Evolutionary conservation across 768 basidiomycete species (phyloP), one percentile per base, ranked within the genome.

Genomic region (Termitomyces sp.): DNA sequence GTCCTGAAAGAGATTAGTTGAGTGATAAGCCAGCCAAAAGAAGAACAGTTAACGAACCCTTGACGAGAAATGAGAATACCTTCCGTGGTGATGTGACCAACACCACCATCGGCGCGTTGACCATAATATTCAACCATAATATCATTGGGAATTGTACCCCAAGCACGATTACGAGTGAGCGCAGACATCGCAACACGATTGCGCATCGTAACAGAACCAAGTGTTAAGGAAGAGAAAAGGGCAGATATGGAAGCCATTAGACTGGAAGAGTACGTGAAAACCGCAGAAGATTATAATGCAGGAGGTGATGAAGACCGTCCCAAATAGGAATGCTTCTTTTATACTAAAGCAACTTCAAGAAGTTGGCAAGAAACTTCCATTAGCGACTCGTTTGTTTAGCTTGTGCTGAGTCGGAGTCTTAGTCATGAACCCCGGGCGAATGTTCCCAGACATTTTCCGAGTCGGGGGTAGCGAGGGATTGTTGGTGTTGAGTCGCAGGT

Each of bases 21-120:
- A 19, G 14, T 35, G 6, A 31, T 25, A 31, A 27, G 12, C 8
- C 23, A 19, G 19, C 34, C 11, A 12, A 19, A 54, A 4, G 21
- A 27, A 3, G 51, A 25, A 38, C n/a, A n/a, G 35, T 11, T 17
- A 59, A n/a, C 68, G 14, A 40, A 77, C 77, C 77, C 77, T 69
- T 80, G 79, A 9, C 69, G 73, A 0, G 65, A 61, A 27, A 81
- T 68, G 25, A 80, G 62, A 0, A 68, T 71, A 4, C 70, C 78
- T 62, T 81, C 71, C 5, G 72, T 66, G 11, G 71, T 59, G 45
- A 75, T 71, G 21, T 77, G 63, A 5, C 75, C 73, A 3, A 71
- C 71, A 19, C 72, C 73, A 2, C 71, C 71, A 6, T 49, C 52
- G 6, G 74, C 75, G 9, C 76, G 72, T 55, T 76, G 75, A 17